These are phyloP conservation scores for Ascochyta pisi DNA, from an alignment of 2,329 filamentous ascomycete genomes.

Conservation along the genomic window DNA sequence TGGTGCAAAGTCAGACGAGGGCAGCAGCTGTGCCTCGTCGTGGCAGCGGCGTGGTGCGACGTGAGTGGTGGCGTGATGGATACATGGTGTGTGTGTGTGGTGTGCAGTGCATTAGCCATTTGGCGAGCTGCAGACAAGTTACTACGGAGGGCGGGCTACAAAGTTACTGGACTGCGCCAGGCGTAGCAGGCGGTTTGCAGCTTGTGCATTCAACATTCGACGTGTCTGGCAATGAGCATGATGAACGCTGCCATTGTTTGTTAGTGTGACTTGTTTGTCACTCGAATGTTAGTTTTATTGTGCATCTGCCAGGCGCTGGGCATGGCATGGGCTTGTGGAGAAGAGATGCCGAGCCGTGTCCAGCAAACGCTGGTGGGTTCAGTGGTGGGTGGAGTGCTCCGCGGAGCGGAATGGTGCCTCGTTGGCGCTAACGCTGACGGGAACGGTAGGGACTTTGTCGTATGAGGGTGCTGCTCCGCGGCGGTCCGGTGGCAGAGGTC, in stretches of 20 bases:
- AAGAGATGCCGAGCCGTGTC: background rate
- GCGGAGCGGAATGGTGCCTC: constrained; percentile 16
- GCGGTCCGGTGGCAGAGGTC: constrained; percentile 22
- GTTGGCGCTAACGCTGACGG: constrained; percentile 21
- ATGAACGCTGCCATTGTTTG: too few relatives aligned
- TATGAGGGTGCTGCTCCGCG: constrained; percentile 15
- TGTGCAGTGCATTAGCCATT: constrained; percentile 18
- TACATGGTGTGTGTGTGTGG: background rate
- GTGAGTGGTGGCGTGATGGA: constrained; percentile 14
- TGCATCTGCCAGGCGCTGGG: constrained; percentile 2
- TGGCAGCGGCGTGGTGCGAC: constrained; percentile 14
- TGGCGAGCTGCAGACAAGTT: constrained; percentile 18
- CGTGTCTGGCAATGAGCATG: background rate
- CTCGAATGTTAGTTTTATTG: too few relatives aligned
- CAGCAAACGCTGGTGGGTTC: constrained; percentile 6
- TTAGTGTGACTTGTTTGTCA: too few relatives aligned
- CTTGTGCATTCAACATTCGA: background rate
- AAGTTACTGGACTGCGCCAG: too few relatives aligned
- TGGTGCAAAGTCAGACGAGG: constrained; percentile 1
- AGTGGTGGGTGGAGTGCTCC: constrained; percentile 1
- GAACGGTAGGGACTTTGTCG: constrained; percentile 14
- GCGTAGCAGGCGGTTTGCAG: background rate
- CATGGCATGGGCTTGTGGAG: background rate
- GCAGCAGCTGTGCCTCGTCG: constrained; percentile 10
- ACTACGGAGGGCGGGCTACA: constrained; percentile 13